Percentiles rank a stretch among this genome's conserved stretches.
phyloP scores from a whole-genome alignment of 2,329 filamentous ascomycete species.

The Macrophomina phaseolina region DNA sequence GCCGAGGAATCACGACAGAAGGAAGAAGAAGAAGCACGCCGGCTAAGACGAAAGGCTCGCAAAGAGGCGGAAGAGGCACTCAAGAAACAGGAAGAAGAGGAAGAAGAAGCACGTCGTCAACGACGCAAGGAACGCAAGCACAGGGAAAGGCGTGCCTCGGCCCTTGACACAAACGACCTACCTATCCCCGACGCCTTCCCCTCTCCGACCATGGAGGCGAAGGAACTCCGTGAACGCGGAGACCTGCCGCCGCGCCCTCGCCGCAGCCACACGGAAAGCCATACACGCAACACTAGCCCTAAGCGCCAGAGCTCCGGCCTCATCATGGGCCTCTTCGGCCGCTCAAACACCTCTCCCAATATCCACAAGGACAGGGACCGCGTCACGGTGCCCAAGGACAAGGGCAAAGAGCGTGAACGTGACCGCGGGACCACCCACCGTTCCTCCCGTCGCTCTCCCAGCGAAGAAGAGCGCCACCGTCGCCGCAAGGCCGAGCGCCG shows the following conservation, averaged over 20 bases:
- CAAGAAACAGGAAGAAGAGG: neutral
- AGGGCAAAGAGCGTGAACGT: constrained; percentile 11
- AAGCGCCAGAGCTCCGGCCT: neutral
- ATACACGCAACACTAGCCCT: constrained; percentile 3
- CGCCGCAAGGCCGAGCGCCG: constrained; percentile 22
- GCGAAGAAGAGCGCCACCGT: constrained; percentile 15
- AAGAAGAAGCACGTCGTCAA: constrained; percentile 14
- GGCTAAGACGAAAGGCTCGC: neutral
- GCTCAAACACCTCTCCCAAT: neutral
- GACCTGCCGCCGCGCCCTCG: neutral
- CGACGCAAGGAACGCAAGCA: constrained; percentile 4
- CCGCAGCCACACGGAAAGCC: constrained; percentile 10
- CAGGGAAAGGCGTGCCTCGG: neutral
- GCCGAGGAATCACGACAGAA: constrained; percentile 1
- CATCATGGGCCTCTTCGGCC: constrained; percentile 2
- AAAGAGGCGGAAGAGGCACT: constrained; percentile 1
- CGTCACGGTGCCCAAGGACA: neutral
- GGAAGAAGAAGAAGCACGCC: neutral
- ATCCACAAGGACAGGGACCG: neutral
- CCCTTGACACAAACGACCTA: neutral
- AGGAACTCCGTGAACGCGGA: constrained; percentile 5
- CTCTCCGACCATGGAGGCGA: constrained; percentile 16
- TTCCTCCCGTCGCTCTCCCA: neutral
- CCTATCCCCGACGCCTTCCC: neutral
- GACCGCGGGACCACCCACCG: neutral